A percentile compares a stretch with the other conserved stretches of the same genome.
phyloP scores from a whole-genome alignment of 331 rosid genomes.

The Arachis monticola region DNA sequence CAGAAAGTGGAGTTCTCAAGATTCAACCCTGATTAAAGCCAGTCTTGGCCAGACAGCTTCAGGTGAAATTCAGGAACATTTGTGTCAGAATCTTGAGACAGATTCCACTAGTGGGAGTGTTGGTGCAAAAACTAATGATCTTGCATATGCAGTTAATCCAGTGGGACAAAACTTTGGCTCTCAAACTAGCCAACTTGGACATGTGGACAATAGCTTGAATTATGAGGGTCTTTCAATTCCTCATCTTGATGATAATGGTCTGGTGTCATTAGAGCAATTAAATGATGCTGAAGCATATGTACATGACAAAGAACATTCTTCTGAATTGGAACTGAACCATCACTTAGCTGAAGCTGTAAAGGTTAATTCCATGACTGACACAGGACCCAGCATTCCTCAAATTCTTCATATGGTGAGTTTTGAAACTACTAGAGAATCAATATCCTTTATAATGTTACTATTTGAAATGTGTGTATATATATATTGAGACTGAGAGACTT shows the following conservation, averaged over 20 bases:
- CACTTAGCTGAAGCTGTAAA: constrained; percentile 54
- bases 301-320: constrained; percentile 53
- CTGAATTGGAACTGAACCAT: constrained; percentile 57
- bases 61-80: constrained; percentile 59
- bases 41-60: constrained; percentile 65
- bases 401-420: constrained; percentile 88
- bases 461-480: not conserved
- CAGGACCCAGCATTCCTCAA: constrained; percentile 94
- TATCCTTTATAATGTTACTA: constrained; percentile 25
- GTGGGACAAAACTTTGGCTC: constrained; percentile 55
- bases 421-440: constrained; percentile 27
- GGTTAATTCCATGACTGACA: constrained; percentile 56
- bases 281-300: constrained; percentile 58
- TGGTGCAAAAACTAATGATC: constrained; percentile 63
- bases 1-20: constrained; percentile 97
- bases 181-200: constrained; percentile 61
- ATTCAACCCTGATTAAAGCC: constrained; percentile 61
- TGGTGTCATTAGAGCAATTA: constrained; percentile 53
- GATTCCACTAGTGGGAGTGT: constrained; percentile 56
- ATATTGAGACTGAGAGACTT: not conserved
- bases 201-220: constrained; percentile 52
- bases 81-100: constrained; percentile 63
- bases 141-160: constrained; percentile 48
- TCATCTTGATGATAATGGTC: constrained; percentile 54
- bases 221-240: constrained; percentile 71